Base-by-base conservation (phyloP, 495 filamentous ascomycete genomes). In the Aspergillus saccharolyticus region DNA sequence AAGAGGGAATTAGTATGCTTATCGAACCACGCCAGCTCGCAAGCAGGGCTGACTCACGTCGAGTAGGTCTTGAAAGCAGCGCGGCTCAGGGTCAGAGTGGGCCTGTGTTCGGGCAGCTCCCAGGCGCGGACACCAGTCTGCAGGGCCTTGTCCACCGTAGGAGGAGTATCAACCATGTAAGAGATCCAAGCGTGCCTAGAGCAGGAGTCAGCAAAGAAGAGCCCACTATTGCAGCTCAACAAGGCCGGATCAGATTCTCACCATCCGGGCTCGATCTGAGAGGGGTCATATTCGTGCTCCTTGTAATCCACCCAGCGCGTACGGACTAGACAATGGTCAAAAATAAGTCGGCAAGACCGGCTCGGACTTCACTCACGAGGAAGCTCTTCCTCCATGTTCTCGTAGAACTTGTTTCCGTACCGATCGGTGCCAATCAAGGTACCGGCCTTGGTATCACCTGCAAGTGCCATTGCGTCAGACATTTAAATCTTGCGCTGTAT, bases 261-360 rank as follows among this genome's bases (percentile, higher is more conserved):
- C 87, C 94, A 98, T 76, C 92, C 89, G 18, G 95, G 95, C 74
- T 98, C 95, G 68, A 97, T 87, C 45, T 97, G 91, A 56, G 83
- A 92, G 80, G 94, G 77, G 63, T 96, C 89, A 66, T 78, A 93
- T 80, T 96, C 90, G 59, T 87, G 77, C 65, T 87, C 80, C 77
- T 89, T 91, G 80, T 92, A 97, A 74, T 97, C 94, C 49, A 98
- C 89, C 94, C 95, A 97, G 81, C 95, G 85, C 64, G 94, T 97
- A 56, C 95, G 87, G 65, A 97, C 92, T 97, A 60, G 24, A 42
- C 47, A 24, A 52, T 28, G 17, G 55, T 56, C 25, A 39, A 39
- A 8, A 60, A 52, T 43, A 56, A 28, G 19, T 7, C 7, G 19
- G 33, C 19, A 42, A n/a, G 33, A 17, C 43, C 17, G 0, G 42